Base-by-base conservation (phyloP, 2,329 filamentous ascomycete species). In the Aspergillus unguis region DNA sequence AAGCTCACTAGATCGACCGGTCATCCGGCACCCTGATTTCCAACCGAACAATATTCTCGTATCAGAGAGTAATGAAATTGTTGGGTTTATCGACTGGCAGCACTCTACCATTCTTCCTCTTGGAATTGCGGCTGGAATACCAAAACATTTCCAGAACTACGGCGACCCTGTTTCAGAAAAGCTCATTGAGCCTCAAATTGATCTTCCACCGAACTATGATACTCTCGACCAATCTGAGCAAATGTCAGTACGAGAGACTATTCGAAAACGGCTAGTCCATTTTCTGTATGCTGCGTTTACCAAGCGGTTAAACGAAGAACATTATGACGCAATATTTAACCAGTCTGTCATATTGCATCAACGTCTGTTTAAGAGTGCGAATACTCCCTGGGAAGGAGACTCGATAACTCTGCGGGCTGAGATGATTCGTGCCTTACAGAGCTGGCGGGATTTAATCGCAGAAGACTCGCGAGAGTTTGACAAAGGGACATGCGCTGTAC, bases 1-100 rank as follows among this genome's bases (percentile, higher is more conserved):
- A 10, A 44, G 45, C 26, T 28, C 32, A 26, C 45, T 62, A 1
- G 42, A 58, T 32, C 29, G 43, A 31, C 62, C 63, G 5, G 55
- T 55, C 29, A 42, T 66, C 3, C 57, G 62, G 7, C 60, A 66
- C 43, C 64, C 64, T 6, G 62, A 66, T 54, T 56, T 66, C 40
- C 55, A 54, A 50, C 69, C 63, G 6, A 62, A 60, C 37, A 69
- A 69, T 46, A 62, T 68, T 8, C 65, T 69, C 28, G 56, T 68
- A 2, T 59, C 56, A 25, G 48, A 67, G 5, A 52, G 65, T 29
- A 59, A 63, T 44, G 64, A 67, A 6, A 68, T 76, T 25, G 61
- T 60, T 28, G 54, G 69, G 29, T 54, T 76, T 1, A 73, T 76
- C 33, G 72, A 77, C 53, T 76, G 71, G 73, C 71, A 76, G 57